Evolutionary conservation across 2,329 filamentous ascomycete species (phyloP).

Genomic region (Orbilia ellipsospora): DNA sequence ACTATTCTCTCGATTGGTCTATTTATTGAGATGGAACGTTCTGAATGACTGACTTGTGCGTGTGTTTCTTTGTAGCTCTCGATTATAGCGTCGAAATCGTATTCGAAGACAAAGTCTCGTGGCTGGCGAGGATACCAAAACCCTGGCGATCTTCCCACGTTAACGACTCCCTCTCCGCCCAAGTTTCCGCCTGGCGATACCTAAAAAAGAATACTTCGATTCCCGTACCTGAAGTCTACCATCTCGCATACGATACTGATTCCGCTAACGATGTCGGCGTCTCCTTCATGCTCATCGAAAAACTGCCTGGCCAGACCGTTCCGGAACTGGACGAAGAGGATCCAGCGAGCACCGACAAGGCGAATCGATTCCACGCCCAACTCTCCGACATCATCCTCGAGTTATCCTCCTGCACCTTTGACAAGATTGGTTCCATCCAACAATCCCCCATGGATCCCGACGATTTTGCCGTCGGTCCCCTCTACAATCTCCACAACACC

Average conservation of each 20-base stretch:
- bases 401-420: constrained; percentile 37
- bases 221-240: constrained; percentile 44
- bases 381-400: constrained; percentile 50
- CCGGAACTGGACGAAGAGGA: constrained; percentile 49
- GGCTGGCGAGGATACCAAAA: constrained; percentile 48
- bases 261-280: constrained; percentile 31
- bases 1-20: background rate
- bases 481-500: constrained; percentile 47
- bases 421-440: constrained; percentile 50
- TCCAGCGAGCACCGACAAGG: constrained; percentile 26
- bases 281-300: constrained; percentile 48
- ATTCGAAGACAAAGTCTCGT: constrained; percentile 52
- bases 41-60: background rate
- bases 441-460: constrained; percentile 30
- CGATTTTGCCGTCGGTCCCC: constrained; percentile 46
- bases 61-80: constrained; percentile 23
- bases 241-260: constrained; percentile 44
- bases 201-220: constrained; percentile 46
- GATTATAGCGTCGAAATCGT: constrained; percentile 40
- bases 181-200: constrained; percentile 50
- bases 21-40: too few relatives aligned
- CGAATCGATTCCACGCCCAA: constrained; percentile 47
- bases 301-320: constrained; percentile 31
- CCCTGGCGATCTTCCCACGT: constrained; percentile 50
- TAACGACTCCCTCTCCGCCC: constrained; percentile 42